Evolutionary conservation across 345 rosid species (phyloP).

Genomic region (Aegle marmelos): DNA sequence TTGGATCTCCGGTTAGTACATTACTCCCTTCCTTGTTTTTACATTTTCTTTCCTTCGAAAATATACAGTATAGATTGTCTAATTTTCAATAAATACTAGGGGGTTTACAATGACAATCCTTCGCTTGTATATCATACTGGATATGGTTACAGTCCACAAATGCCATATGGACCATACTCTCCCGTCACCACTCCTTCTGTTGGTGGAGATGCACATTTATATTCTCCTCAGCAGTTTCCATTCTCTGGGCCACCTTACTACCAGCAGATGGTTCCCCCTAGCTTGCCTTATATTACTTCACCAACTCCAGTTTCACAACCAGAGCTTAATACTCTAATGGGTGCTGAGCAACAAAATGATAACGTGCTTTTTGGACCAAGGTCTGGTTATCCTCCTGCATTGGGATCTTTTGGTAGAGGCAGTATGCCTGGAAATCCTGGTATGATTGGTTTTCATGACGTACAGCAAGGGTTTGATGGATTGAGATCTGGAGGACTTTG

Average conservation of each 20-base stretch:
- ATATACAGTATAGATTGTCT: constrained; percentile 2
- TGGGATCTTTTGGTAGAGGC: constrained; percentile 71
- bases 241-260: constrained; percentile 66
- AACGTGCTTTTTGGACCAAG: constrained; percentile 65
- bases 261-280: constrained; percentile 72
- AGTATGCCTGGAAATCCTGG: constrained; percentile 51
- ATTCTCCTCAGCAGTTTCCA: constrained; percentile 68
- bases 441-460: constrained; percentile 61
- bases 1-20: constrained; percentile 68
- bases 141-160: constrained; percentile 77
- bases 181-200: constrained; percentile 79
- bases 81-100: constrained; percentile 38
- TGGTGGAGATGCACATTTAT: constrained; percentile 64
- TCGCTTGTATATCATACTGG: constrained; percentile 75
- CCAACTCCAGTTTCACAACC: constrained; percentile 62
- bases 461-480: constrained; percentile 73
- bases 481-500: constrained; percentile 68
- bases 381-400: constrained; percentile 59
- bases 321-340: constrained; percentile 50
- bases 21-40: constrained; percentile 10
- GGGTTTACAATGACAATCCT: constrained; percentile 70
- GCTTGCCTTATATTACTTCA: constrained; percentile 65
- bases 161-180: constrained; percentile 88
- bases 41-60: not conserved
- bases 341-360: constrained; percentile 72